Evolutionary conservation across 352 stramenopile species (phyloP).

Genomic region (Pythium myriotylum): DNA sequence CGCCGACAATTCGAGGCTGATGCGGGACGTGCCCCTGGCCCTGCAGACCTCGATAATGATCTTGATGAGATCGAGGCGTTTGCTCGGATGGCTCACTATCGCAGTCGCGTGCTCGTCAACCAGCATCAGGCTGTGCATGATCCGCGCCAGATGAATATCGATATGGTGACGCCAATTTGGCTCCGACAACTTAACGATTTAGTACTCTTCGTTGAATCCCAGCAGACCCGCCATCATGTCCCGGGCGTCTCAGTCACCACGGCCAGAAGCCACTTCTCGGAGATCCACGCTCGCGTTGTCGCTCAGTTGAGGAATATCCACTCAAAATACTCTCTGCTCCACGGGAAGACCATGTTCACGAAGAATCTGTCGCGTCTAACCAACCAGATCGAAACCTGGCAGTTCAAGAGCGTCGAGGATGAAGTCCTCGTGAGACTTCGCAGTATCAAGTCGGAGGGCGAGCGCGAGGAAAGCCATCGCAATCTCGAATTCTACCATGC

Average conservation of each 20-base stretch:
- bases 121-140: conserved; percentile 30
- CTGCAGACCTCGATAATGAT: conserved; percentile 37
- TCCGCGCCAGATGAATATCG: conserved; percentile 17
- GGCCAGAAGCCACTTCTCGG: conserved; percentile 38
- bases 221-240: conserved; percentile 22
- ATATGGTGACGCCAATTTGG: conserved; percentile 47
- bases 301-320: conserved; percentile 43
- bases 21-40: neutral
- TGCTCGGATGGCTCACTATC: conserved; percentile 61
- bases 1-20: conserved; percentile 15
- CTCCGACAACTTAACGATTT: conserved; percentile 41
- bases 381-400: conserved; percentile 40
- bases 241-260: conserved; percentile 20
- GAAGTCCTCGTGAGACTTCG: conserved; percentile 36
- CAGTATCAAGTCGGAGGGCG: conserved; percentile 26
- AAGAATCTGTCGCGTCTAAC: conserved; percentile 31
- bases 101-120: conserved; percentile 46
- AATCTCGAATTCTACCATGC: conserved; percentile 80
- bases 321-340: conserved; percentile 39
- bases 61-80: conserved; percentile 52
- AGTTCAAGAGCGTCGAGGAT: conserved; percentile 30
- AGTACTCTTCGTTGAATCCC: conserved; percentile 28
- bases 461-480: conserved; percentile 54
- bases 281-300: conserved; percentile 59
- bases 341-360: conserved; percentile 49